Base-by-base conservation (phyloP, 805 yeast species). In the Schwanniomyces vanrijiae region DNA sequence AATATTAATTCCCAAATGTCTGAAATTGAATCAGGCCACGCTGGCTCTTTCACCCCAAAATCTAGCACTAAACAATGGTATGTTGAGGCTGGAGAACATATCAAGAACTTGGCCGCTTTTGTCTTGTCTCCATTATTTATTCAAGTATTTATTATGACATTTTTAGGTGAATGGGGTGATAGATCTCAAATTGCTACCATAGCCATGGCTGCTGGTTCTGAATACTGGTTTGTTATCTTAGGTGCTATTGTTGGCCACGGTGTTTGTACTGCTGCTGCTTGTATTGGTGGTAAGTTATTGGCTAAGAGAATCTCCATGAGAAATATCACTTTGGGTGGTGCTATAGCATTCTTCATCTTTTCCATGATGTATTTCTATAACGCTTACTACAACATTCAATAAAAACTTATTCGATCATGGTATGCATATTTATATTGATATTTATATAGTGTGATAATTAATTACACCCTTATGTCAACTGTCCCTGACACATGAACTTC, bases 141-240 rank as follows among this genome's bases (percentile, higher is more conserved):
- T 54, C 97, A 92, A 73, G 92, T 92, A 4, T 94, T 94, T 62
- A 82, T 83, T 45, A 92, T 94, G 98, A 89, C 96, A 4, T 94
- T 94, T 65, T 72, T 94, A 42, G 99, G 97, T 50, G 99, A 94
- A 71, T 90, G 98, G 96, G 99, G 99, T 43, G 99, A 94, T 68
- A 83, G 99, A 60, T 90, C 97, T 10, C 99, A 94, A 71, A 90
- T 94, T 46, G 96, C 97, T 38, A 94, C 97, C 28, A 90, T 94
- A 59, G 98, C 98, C 35, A 87, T 94, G 95, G 97, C 98, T 44
- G 96, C 99, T 1, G 97, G 97, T 34, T 84, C 90, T 38, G 87
- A 90, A 65, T 94, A 90, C 69, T 84, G 94, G 91, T 76, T 77
- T 55, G 96, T 91, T 34, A 89, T 92, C 40, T 55, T 84, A 40